A percentile compares a stretch with the other conserved stretches of the same genome.
These are phyloP conservation scores for Mollisia scopiformis DNA, from an alignment of 2,329 filamentous ascomycete species.

Conservation along the genomic window DNA sequence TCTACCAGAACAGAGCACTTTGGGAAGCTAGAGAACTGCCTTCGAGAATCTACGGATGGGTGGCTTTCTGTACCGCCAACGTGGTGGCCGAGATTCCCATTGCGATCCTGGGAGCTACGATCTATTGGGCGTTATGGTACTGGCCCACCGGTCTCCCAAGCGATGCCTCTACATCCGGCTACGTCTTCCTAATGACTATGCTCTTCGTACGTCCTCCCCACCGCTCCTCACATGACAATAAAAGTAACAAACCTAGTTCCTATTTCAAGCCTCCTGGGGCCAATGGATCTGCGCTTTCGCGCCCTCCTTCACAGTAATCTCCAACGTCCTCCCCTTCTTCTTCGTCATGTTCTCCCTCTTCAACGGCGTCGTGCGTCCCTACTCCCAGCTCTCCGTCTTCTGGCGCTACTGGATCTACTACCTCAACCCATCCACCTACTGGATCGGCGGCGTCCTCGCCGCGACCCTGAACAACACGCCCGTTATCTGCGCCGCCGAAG, in stretches of 20 bases:
- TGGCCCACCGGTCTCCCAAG: slow-evolving; percentile 72
- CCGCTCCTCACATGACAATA: background rate
- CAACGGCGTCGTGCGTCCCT: slow-evolving; percentile 73
- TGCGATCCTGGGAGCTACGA: slow-evolving; percentile 62
- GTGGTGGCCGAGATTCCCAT: slow-evolving; percentile 74
- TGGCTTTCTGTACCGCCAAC: slow-evolving; percentile 75
- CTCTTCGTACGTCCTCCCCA: slow-evolving; percentile 53
- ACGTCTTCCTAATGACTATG: slow-evolving; percentile 77
- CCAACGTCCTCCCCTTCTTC: slow-evolving; percentile 52
- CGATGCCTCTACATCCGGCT: slow-evolving; percentile 67
- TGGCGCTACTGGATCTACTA: slow-evolving; percentile 51
- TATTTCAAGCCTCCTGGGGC: slow-evolving; percentile 77
- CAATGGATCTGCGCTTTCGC: slow-evolving; percentile 87
- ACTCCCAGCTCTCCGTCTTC: slow-evolving; percentile 51
- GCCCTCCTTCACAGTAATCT: slow-evolving; percentile 77
- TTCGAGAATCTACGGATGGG: slow-evolving; percentile 76
- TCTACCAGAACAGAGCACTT: slow-evolving; percentile 71
- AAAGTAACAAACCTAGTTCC: slow-evolving; percentile 44
- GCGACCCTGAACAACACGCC: slow-evolving; percentile 58
- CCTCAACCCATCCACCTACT: slow-evolving; percentile 70
- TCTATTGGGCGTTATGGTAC: slow-evolving; percentile 81
- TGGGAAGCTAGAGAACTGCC: slow-evolving; percentile 77
- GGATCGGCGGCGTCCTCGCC: slow-evolving; percentile 71
- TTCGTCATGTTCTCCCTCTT: slow-evolving; percentile 69
- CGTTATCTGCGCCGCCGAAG: slow-evolving; percentile 52